These are phyloP conservation scores for Pichia rugopelliculosa DNA, from an alignment of 805 yeast species.

Conservation along the genomic window DNA sequence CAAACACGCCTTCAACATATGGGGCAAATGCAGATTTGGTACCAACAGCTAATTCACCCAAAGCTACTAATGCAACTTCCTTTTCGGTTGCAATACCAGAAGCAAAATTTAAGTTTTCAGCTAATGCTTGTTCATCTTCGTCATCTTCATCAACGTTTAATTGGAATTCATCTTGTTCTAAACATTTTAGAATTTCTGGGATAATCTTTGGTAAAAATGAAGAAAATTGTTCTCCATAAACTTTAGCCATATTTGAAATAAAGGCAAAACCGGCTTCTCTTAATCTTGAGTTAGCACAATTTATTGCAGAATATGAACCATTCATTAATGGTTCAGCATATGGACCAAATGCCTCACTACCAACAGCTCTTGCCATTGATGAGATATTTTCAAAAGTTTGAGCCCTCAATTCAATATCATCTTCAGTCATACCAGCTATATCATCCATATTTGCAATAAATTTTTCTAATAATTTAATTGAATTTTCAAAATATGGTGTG, in stretches of 20 bases:
- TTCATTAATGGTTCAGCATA: conserved; percentile 84
- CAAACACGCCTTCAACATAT: conserved; percentile 64
- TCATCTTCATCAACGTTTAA: conserved; percentile 43
- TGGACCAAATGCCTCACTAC: conserved; percentile 78
- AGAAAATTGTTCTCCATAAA: conserved; percentile 84
- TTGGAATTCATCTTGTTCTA: conserved; percentile 81
- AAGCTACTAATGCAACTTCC: conserved; percentile 88
- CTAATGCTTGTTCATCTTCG: conserved; percentile 53
- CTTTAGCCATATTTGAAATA: conserved; percentile 89
- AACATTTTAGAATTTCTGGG: conserved; percentile 76
- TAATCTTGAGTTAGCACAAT: conserved; percentile 72
- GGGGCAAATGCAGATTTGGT: conserved; percentile 74
- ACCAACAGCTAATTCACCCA: conserved; percentile 82
- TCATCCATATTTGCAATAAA: conserved; percentile 61
- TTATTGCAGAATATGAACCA: conserved; percentile 75
- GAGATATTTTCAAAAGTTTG: conserved; percentile 89
- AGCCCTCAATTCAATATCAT: conserved; percentile 86
- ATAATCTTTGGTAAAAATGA: conserved; percentile 76
- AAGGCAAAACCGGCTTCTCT: conserved; percentile 94
- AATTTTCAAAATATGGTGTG: conserved; percentile 75
- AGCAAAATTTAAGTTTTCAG: conserved; percentile 75
- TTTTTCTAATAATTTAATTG: conserved; percentile 75
- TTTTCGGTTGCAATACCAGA: conserved; percentile 94
- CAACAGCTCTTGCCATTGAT: conserved; percentile 94
- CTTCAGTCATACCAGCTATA: conserved; percentile 75